phyloP scores from a whole-genome alignment of 306 rosid species.

The cucumber (Cucumis sativus) region Cucumber_9930_V3 NC_026655.2:22106501-22107000 shows the following conservation, averaged over 20 bases:
- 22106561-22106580: not conserved
- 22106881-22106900: too few relatives aligned
- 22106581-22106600: not conserved
- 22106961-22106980: too few relatives aligned
- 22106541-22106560: not conserved
- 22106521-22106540: not conserved
- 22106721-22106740: not conserved
- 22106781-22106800: not conserved
- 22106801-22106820: not conserved
- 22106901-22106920: too few relatives aligned
- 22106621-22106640: not conserved
- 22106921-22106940: too few relatives aligned
- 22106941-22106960: too few relatives aligned
- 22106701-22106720: not conserved
- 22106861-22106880: not conserved
- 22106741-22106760: not conserved
- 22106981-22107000: too few relatives aligned
- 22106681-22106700: not conserved
- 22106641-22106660: not conserved
- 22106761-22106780: too few relatives aligned
- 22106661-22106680: not conserved
- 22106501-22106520: not conserved
- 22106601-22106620: conserved; percentile 5
- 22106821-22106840: not conserved
- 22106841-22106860: not conserved